phyloP scores from a whole-genome alignment of 768 basidiomycete species.

The Megacollybia marginata region DNA sequence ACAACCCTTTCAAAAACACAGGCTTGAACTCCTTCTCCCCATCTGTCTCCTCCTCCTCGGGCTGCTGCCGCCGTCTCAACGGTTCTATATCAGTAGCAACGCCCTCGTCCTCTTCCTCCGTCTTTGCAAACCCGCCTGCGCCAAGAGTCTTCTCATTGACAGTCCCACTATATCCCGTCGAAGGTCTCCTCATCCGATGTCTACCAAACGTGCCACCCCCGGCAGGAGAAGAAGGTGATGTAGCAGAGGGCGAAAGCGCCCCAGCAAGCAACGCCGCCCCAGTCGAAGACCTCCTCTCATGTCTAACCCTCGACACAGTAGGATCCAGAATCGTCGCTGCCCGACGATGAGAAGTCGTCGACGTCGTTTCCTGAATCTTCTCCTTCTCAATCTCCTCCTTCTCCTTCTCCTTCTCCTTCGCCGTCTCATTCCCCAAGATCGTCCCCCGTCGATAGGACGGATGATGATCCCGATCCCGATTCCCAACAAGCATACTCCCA shows the following conservation, averaged over 20 bases:
- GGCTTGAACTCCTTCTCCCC: conserved; percentile 79
- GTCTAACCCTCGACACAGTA: conserved; percentile 43
- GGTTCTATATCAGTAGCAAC: too few relatives aligned
- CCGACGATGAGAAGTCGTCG: conserved; percentile 46
- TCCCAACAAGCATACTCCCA: conserved; percentile 56
- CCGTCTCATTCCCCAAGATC: conserved; percentile 36
- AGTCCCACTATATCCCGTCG: conserved; percentile 52
- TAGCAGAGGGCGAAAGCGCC: background rate
- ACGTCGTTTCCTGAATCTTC: conserved; percentile 10
- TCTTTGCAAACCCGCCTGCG: conserved; percentile 24
- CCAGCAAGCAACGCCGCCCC: conserved; percentile 47
- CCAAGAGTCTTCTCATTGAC: conserved; percentile 40
- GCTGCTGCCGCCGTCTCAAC: conserved; percentile 17
- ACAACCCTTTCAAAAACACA: conserved; percentile 91
- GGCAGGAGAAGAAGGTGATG: too few relatives aligned
- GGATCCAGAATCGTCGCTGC: conserved; percentile 77
- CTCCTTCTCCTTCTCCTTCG: conserved; percentile 20
- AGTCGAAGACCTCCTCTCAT: conserved; percentile 73
- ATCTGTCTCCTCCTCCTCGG: conserved; percentile 15
- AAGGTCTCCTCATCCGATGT: conserved; percentile 49
- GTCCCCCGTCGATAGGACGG: conserved; percentile 33
- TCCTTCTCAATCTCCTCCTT: conserved; percentile 19
- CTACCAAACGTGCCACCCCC: conserved; percentile 55
- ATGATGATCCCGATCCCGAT: conserved; percentile 30
- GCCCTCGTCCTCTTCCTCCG: conserved; percentile 30